Conservation (phyloP, 2,329 filamentous ascomycete species). For the Claviceps digitariae region DNA sequence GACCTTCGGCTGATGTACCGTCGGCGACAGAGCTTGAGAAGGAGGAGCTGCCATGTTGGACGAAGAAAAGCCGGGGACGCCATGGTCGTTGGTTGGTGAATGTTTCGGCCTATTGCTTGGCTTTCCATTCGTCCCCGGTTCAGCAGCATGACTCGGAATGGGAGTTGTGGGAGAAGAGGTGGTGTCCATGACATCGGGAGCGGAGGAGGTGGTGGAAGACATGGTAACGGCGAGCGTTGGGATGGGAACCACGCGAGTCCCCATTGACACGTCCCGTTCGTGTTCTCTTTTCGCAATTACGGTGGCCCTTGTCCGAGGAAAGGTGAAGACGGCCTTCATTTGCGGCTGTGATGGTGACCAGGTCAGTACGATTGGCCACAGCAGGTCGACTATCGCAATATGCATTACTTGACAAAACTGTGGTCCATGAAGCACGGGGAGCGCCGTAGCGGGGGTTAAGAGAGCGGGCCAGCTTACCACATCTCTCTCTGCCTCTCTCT, state of each 20-base stretch:
- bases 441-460: background rate
- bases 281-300: background rate
- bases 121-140: conserved; percentile 26
- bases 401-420: background rate
- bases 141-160: conserved; percentile 30
- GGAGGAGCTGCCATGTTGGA: conserved; percentile 38
- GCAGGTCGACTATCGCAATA: conserved; percentile 1
- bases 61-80: conserved; percentile 14
- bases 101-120: conserved; percentile 22
- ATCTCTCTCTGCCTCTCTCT: background rate
- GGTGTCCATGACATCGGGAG: conserved; percentile 50
- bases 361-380: conserved; percentile 1
- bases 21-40: conserved; percentile 42
- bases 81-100: conserved; percentile 26
- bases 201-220: conserved; percentile 43
- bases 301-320: background rate
- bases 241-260: conserved; percentile 43
- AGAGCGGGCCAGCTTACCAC: conserved; percentile 5
- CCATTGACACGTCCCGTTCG: conserved; percentile 9
- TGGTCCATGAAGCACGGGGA: background rate
- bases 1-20: conserved; percentile 87
- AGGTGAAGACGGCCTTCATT: background rate
- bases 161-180: conserved; percentile 36
- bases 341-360: background rate
- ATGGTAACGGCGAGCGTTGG: conserved; percentile 43